A percentile compares a stretch with the other conserved stretches of the same genome.
These are phyloP conservation scores for Backusella macrospora DNA, from an alignment of 192 early-diverging fungal genomes.

Conservation along the genomic window DNA sequence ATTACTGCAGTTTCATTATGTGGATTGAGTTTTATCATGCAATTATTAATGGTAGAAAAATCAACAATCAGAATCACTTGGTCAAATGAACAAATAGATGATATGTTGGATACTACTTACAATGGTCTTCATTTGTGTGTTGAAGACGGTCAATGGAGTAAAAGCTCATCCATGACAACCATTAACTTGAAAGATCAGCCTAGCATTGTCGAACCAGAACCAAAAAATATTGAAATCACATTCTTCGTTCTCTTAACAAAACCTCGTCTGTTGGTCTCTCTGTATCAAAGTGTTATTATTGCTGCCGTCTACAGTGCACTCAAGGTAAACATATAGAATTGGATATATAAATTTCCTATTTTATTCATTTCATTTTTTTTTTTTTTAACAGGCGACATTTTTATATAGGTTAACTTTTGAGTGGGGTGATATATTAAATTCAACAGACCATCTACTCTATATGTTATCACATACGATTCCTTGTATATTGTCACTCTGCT, in stretches of 20 bases:
- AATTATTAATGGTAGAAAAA: slow-evolving; percentile 4
- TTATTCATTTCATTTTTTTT: neutral
- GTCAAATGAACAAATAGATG: neutral
- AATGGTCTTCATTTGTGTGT: slow-evolving; percentile 2
- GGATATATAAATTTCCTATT: neutral
- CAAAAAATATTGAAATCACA: neutral
- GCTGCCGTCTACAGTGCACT: neutral
- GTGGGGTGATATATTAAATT: neutral
- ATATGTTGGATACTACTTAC: neutral
- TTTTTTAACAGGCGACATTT: neutral
- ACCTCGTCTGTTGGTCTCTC: neutral
- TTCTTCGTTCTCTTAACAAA: neutral
- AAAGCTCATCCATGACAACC: slow-evolving; percentile 11
- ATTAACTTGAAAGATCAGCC: slow-evolving; percentile 17
- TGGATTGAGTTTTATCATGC: neutral
- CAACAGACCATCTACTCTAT: neutral
- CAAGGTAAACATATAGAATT: neutral
- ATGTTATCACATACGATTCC: neutral
- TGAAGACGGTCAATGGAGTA: slow-evolving; percentile 15
- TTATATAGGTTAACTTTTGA: neutral
- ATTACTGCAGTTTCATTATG: neutral
- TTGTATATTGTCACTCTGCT: neutral
- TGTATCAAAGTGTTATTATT: slow-evolving; percentile 8
- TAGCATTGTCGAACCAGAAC: neutral
- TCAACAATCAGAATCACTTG: slow-evolving; percentile 3